Evolutionary conservation across 805 yeast species (phyloP).

Genomic region (Nakazawaea wickerhamii): DNA sequence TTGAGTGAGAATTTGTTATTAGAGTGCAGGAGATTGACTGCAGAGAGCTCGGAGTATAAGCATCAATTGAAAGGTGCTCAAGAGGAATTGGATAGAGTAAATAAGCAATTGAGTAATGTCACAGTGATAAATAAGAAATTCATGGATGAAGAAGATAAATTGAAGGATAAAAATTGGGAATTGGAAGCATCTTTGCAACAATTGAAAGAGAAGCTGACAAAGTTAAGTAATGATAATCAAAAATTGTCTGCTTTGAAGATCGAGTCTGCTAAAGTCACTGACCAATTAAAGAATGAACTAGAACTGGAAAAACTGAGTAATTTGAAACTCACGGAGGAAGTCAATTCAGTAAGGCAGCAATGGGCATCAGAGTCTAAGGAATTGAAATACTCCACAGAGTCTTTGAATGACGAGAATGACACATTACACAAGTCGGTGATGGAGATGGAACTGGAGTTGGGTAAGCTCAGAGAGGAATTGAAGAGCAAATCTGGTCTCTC

Average conservation of each 20-base stretch:
- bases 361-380: constrained; percentile 39
- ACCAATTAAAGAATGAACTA: constrained; percentile 38
- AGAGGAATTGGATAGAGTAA: constrained; percentile 36
- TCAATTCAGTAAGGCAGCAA: constrained; percentile 29
- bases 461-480: not conserved
- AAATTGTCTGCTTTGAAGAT: constrained; percentile 34
- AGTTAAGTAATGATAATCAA: constrained; percentile 34
- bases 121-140: constrained; percentile 25
- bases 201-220: constrained; percentile 37
- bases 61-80: constrained; percentile 34
- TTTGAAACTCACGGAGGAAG: constrained; percentile 34
- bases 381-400: constrained; percentile 46
- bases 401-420: constrained; percentile 67
- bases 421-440: constrained; percentile 37
- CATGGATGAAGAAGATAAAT: constrained; percentile 37
- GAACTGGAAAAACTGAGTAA: constrained; percentile 41
- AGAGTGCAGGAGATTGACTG: constrained; percentile 66
- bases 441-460: constrained; percentile 18
- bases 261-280: constrained; percentile 19
- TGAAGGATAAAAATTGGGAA: constrained; percentile 62
- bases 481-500: not conserved
- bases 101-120: constrained; percentile 32
- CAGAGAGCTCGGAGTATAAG: constrained; percentile 50
- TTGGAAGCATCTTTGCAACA: constrained; percentile 43
- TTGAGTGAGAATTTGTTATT: constrained; percentile 64